Percentiles rank a stretch among this genome's conserved stretches.
Conservation (phyloP, 352 stramenopile species). For the Phytophthora sp. region DNA sequence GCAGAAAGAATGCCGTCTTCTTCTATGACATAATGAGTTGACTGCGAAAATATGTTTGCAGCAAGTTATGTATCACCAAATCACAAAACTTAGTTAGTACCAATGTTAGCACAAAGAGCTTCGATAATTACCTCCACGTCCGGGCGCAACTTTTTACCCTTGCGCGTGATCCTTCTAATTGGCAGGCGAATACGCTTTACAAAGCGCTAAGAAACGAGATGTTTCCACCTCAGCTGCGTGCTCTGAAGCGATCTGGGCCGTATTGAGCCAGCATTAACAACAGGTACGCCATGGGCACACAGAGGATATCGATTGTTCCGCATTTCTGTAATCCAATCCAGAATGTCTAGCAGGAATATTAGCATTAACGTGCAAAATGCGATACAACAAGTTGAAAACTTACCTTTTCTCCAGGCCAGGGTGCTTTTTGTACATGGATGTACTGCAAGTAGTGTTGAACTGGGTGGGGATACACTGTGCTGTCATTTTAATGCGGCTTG, state of each 20-base stretch:
- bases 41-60: constrained; percentile 17
- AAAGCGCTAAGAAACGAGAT: constrained; percentile 12
- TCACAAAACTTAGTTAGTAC: not conserved
- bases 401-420: not conserved
- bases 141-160: constrained; percentile 3
- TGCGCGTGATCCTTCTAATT: constrained; percentile 8
- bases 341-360: constrained; percentile 1
- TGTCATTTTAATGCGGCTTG: not conserved
- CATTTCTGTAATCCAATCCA: constrained; percentile 15
- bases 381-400: not conserved
- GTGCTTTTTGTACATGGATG: not conserved
- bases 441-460: not conserved
- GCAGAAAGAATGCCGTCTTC: constrained; percentile 2
- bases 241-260: not conserved
- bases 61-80: constrained; percentile 9
- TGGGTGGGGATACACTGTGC: not conserved
- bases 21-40: constrained; percentile 16
- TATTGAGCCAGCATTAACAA: constrained; percentile 9
- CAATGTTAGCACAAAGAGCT: not conserved
- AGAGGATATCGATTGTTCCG: constrained; percentile 11
- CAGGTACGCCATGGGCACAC: constrained; percentile 11
- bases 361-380: not conserved
- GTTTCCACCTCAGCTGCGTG: not conserved
- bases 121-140: constrained; percentile 17
- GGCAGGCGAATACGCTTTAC: constrained; percentile 9